phyloP scores from a whole-genome alignment of 2,329 filamentous ascomycete species.

The Arthrocladium fulminans region DNA sequence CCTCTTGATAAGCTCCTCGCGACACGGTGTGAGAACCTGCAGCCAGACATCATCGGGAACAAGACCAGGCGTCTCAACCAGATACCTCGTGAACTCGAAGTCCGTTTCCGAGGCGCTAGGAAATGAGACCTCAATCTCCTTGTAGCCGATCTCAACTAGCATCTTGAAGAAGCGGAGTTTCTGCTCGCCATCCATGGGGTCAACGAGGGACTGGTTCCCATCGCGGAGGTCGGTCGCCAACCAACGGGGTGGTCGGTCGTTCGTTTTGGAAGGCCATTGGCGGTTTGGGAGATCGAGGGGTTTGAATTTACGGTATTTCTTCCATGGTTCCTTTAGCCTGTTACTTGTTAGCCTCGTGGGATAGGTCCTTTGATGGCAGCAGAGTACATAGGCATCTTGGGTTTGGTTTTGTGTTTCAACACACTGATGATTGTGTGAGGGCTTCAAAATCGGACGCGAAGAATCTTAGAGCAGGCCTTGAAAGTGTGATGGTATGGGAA shows the following conservation, averaged over 20 bases:
- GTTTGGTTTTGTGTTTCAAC: not conserved
- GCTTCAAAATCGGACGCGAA: not conserved
- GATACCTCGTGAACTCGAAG: conserved; percentile 83
- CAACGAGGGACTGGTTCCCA: conserved; percentile 86
- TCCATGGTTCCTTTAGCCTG: conserved; percentile 43
- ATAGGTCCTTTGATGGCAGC: not conserved
- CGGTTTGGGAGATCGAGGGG: conserved; percentile 42
- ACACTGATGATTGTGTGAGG: not conserved
- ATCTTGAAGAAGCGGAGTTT: conserved; percentile 95
- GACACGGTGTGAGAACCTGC: conserved; percentile 85
- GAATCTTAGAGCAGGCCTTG: no score
- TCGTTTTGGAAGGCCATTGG: conserved; percentile 70
- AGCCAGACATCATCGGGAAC: conserved; percentile 85
- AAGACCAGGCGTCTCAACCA: conserved; percentile 74
- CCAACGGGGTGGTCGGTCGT: conserved; percentile 83
- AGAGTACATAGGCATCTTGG: conserved; percentile 14
- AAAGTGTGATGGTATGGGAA: no score
- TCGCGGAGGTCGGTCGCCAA: conserved; percentile 81
- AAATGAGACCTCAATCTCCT: conserved; percentile 95
- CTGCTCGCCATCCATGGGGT: conserved; percentile 94
- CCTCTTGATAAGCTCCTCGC: conserved; percentile 78
- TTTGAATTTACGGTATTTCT: conserved; percentile 40
- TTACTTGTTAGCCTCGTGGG: conserved; percentile 10
- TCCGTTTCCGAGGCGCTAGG: conserved; percentile 91
- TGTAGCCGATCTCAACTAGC: conserved; percentile 86